Evolutionary conservation across 139 green algal genomes (phyloP), one percentile per base, ranked within the genome.

Genomic region (Micromonas commoda): DNA sequence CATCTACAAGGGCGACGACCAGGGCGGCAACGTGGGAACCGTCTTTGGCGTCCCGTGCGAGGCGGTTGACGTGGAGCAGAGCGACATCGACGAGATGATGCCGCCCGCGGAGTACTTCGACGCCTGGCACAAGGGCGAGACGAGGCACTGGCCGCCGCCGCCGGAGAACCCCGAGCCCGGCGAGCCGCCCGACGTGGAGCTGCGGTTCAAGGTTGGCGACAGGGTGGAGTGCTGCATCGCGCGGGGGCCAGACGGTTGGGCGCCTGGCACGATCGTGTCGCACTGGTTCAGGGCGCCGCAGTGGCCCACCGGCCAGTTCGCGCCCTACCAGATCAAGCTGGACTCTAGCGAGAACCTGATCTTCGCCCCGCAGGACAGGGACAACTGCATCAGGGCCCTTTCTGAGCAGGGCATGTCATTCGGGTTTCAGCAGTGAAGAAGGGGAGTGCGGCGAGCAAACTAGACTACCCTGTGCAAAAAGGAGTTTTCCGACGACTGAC

Each of bases 291-390:
- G 74, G 16, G 34, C 16, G 26, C 32, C 74, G 38, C 34, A 37
- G 26, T 80, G 61, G 61, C 60, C 60, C n/a, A 37, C 74, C 16
- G 61, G 57, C 19, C 26, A 65, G 60, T 80, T 73, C 63, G 74
- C 74, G 32, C 74, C 74, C 2, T 80, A 80, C n/a, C 74, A 80
- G 32, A 60, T 80, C 20, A 35, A 80, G 31, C 31, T 80, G 20
- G 74, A 80, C 26, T 13, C 23, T 24, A 9, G 20, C 16, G 60
- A 67, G 6, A 63, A 33, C 16, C 31, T 80, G 16, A 80, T 80
- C 23, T 80, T 73, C 37, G 74, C 74, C 4, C 74, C 74, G 33
- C 37, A 80, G 13, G 74, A 80, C 37, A 24, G 34, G 6, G 74
- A 80, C 60, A 61, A 63, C 20, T 72, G 57, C 74, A 80, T 80